phyloP scores from a whole-genome alignment of 1,284 basidiomycete genomes.

The Trichosporon inkin region DNA sequence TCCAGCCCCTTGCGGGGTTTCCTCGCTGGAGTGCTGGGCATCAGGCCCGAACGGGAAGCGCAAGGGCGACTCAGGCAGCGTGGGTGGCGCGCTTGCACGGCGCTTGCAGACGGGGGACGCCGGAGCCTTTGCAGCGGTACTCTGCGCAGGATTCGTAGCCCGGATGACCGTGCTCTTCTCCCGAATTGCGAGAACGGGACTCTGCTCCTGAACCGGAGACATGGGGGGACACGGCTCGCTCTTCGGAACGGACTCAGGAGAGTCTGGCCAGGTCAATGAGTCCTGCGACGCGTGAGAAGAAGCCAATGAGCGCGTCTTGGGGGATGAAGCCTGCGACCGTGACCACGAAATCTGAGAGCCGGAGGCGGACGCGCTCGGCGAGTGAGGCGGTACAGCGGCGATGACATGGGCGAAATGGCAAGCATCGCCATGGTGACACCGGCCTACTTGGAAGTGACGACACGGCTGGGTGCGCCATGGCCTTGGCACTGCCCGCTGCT shows the following conservation, averaged over 20 bases:
- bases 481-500: conserved; percentile 29
- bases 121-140: neutral
- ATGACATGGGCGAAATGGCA: conserved; percentile 48
- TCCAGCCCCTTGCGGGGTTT: neutral
- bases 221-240: no score
- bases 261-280: no score
- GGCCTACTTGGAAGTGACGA: conserved; percentile 42
- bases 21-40: neutral
- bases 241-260: no score
- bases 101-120: neutral
- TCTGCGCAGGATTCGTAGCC: neutral
- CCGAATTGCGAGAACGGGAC: no score
- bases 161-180: no score
- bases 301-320: neutral
- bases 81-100: neutral
- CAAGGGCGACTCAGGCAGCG: conserved; percentile 1
- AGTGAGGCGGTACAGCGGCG: conserved; percentile 16
- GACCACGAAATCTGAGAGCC: neutral
- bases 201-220: no score
- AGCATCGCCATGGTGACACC: conserved; percentile 42
- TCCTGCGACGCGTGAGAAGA: no score
- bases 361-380: neutral
- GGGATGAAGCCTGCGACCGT: neutral
- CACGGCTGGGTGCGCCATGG: conserved; percentile 47
- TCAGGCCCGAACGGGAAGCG: neutral